A percentile compares a stretch with the other conserved stretches of the same genome.
phyloP scores from a whole-genome alignment of 306 rosid species.

The Fragaria iinumae region DNA sequence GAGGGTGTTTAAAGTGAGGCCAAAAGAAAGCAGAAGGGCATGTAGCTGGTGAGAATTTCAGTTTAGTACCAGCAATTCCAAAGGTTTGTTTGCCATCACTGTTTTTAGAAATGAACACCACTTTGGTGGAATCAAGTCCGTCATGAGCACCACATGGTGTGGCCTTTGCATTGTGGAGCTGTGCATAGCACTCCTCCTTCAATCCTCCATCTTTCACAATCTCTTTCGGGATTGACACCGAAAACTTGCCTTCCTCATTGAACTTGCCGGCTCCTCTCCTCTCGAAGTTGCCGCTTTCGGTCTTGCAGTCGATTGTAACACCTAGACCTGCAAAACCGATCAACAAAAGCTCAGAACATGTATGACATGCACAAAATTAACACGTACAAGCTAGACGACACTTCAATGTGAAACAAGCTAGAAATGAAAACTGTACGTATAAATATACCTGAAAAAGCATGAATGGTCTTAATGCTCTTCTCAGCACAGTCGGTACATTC shows the following conservation, averaged over 20 bases:
- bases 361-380: not conserved
- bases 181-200: conserved; percentile 80
- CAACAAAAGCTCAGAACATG: not conserved
- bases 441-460: conserved; percentile 70
- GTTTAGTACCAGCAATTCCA: conserved; percentile 44
- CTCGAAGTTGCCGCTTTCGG: conserved; percentile 48
- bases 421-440: not conserved
- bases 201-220: conserved; percentile 49
- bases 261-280: conserved; percentile 60
- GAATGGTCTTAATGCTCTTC: conserved; percentile 50
- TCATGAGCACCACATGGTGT: conserved; percentile 65
- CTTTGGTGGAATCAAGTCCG: conserved; percentile 46
- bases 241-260: conserved; percentile 66
- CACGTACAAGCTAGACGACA: not conserved
- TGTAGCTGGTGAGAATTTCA: conserved; percentile 63
- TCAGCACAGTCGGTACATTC: conserved; percentile 74
- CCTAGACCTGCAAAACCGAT: conserved; percentile 47
- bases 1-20: conserved; percentile 51
- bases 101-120: conserved; percentile 47
- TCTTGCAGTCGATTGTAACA: conserved; percentile 75
- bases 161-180: conserved; percentile 64
- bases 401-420: not conserved
- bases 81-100: conserved; percentile 49
- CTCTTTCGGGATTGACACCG: conserved; percentile 57
- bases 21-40: conserved; percentile 66